phyloP scores from a whole-genome alignment of 108 stramenopile species.

The Nitzschia sp. region DNA sequence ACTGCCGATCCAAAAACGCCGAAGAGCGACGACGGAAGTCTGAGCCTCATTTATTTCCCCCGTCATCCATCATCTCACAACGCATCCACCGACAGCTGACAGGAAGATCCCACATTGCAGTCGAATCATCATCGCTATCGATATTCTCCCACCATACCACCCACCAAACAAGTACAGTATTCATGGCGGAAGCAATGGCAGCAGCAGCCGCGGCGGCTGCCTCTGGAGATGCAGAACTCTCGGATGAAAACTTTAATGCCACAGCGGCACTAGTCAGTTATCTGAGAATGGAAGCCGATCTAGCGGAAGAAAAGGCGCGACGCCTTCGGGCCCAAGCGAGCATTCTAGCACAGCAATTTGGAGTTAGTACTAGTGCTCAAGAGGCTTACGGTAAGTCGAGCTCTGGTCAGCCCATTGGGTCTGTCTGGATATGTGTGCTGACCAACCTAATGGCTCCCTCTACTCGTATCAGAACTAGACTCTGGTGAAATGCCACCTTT shows the following conservation, averaged over 20 bases:
- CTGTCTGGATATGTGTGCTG: too few species aligned
- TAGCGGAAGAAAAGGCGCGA: constrained; percentile 41
- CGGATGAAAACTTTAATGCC: constrained; percentile 5
- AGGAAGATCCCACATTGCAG: too few species aligned
- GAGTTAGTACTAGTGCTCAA: constrained; percentile 29
- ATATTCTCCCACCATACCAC: background rate
- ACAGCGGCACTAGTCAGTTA: constrained; percentile 33
- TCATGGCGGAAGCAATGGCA: background rate
- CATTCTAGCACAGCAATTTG: constrained; percentile 29
- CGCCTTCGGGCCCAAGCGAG: constrained; percentile 41
- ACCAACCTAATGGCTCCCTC: too few species aligned
- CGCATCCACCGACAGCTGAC: too few species aligned
- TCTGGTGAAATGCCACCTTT: constrained; percentile 40
- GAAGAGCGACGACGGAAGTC: background rate
- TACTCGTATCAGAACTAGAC: constrained; percentile 11
- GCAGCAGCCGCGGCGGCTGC: constrained; percentile 15
- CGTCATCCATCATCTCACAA: background rate
- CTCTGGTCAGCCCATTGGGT: too few species aligned
- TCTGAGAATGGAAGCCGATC: constrained; percentile 46
- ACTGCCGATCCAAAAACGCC: too few species aligned
- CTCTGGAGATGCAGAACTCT: background rate
- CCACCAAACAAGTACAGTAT: too few species aligned
- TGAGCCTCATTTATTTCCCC: background rate
- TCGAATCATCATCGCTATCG: background rate
- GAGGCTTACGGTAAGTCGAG: constrained; percentile 32